Evolutionary conservation across 768 basidiomycete species (phyloP), one percentile per base, ranked within the genome.

Genomic region (Tulasnella sp.): DNA sequence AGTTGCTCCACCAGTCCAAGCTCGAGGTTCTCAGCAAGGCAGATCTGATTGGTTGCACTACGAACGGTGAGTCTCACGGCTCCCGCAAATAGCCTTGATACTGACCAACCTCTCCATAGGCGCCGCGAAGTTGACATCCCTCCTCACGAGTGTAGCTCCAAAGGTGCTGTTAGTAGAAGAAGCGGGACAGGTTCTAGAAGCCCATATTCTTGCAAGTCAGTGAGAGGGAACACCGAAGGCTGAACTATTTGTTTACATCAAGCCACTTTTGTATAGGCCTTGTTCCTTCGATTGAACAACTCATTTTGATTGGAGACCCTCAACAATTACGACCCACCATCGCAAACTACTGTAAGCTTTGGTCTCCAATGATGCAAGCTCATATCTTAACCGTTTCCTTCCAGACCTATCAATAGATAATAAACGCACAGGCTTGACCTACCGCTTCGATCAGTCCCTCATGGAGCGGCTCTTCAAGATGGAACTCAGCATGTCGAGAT

Each of bases 11-110:
- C 7, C 63, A 88, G 86, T 69, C 73, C 50, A 76, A 81, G 10
- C 76, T 81, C 0, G 73, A 74, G 3, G 68, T 89, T 4, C 71
- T 90, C 4, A 66, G 68, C 30, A 68, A 73, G 4, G 74, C 78
- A 0, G 78, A 85, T 64, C 74, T 90, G 19, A 78, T 88, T 48
- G 87, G 83, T 4, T 87, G 85, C 61, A 90, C 87, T 0, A 88
- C 86, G 0, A 87, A 81, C 21, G 85, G 84, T 83, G 66, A 43
- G 25, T 0, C 42, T 1, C 15, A 4, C 43, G 11, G 10, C 7
- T 7, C 19, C 10, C 11, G 12, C 31, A 21, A 11, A 5, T 17
- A n/a, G 38, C 11, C 29, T 12, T 46, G n/a, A n/a, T 43, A 22
- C 21, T 27, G n/a, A n/a, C 11, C 12, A 49, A 52, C 49, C 9